A percentile compares a stretch with the other conserved stretches of the same genome.
These are phyloP conservation scores for Pseudognaphalium luteoalbum DNA, from an alignment of 129 eudicot species.

Conservation along the genomic window DNA sequence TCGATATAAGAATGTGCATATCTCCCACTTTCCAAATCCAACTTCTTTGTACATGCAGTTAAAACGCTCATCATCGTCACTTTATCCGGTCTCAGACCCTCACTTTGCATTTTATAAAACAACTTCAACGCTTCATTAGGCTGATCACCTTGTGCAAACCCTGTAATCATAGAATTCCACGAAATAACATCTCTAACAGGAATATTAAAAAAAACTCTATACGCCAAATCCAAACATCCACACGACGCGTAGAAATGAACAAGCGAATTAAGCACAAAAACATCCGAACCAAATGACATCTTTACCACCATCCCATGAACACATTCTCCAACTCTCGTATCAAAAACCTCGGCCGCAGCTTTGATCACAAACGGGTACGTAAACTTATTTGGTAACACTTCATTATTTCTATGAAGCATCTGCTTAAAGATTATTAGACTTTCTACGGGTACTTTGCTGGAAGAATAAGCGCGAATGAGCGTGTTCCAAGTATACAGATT, in stretches of 20 bases:
- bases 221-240: conserved; percentile 48
- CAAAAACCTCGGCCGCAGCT: conserved; percentile 53
- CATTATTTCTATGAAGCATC: conserved; percentile 40
- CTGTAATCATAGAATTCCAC: conserved; percentile 75
- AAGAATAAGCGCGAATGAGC: conserved; percentile 61
- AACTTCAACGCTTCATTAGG: conserved; percentile 51
- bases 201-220: conserved; percentile 49
- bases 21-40: conserved; percentile 54
- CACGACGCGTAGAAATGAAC: conserved; percentile 60
- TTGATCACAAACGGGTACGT: conserved; percentile 77
- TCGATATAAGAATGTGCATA: conserved; percentile 56
- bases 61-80: conserved; percentile 63
- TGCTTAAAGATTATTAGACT: conserved; percentile 42
- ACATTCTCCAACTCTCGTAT: conserved; percentile 43
- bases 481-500: conserved; percentile 63
- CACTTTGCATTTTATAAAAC: conserved; percentile 49
- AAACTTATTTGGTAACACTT: conserved; percentile 56
- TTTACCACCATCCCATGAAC: conserved; percentile 73
- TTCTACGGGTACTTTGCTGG: conserved; percentile 43
- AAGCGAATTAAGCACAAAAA: conserved; percentile 63
- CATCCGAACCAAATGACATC: conserved; percentile 39
- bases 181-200: conserved; percentile 63
- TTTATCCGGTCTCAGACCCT: conserved; percentile 45
- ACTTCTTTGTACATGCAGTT: conserved; percentile 57
- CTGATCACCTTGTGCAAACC: conserved; percentile 47